Evolutionary conservation across 257 asterid genomes (phyloP).

Genomic region (Solanum peruvianum): DNA sequence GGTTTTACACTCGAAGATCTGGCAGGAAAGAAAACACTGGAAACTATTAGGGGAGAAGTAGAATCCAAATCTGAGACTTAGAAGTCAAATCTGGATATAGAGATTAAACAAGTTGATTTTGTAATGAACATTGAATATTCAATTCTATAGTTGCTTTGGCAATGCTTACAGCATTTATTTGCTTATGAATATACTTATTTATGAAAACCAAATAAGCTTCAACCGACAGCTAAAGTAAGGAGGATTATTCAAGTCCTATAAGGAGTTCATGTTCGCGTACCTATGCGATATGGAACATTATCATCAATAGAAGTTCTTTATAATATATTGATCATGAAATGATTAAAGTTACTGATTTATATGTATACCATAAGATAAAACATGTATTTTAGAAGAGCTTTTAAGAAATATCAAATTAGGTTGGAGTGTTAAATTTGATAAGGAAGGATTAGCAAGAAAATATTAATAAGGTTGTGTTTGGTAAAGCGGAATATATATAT

Average conservation of each 20-base stretch:
- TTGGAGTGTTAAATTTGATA: neutral
- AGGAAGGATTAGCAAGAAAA: neutral
- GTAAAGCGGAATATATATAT: neutral
- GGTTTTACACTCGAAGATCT: constrained; percentile 74
- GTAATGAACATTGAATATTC: neutral
- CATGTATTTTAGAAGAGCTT: neutral
- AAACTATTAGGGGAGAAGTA: neutral
- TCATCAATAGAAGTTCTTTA: neutral
- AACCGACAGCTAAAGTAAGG: neutral
- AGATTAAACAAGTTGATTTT: neutral
- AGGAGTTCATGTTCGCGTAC: neutral
- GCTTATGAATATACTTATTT: neutral
- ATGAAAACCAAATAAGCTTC: neutral
- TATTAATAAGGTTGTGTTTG: neutral
- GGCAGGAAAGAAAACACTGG: constrained; percentile 39
- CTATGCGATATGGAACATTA: neutral
- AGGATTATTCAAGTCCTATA: neutral
- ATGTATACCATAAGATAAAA: neutral
- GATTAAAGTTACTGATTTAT: neutral
- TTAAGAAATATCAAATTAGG: neutral
- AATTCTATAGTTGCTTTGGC: neutral
- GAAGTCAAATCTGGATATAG: neutral
- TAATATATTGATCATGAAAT: neutral
- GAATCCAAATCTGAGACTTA: neutral
- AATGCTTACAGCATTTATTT: too few species aligned